Evolutionary conservation across 768 basidiomycete species (phyloP).

Genomic region (Lactarius deliciosus): DNA sequence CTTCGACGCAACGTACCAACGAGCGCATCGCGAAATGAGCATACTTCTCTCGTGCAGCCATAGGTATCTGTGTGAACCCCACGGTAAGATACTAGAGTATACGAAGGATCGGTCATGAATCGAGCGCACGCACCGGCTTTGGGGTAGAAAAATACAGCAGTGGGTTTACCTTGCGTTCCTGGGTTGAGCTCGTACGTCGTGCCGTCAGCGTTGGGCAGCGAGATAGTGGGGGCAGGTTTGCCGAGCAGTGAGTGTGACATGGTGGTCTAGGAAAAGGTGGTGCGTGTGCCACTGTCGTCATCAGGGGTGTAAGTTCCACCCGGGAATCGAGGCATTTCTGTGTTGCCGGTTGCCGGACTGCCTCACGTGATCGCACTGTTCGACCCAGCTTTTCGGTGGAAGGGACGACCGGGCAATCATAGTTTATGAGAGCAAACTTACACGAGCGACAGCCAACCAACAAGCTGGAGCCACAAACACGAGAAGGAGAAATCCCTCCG

Average conservation of each 20-base stretch:
- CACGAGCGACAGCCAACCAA: not conserved
- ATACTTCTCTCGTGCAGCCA: slow-evolving; percentile 82
- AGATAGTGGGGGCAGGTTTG: slow-evolving; percentile 63
- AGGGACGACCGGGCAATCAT: too few species aligned
- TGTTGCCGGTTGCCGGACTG: not conserved
- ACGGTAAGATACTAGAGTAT: not conserved
- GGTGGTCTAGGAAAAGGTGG: slow-evolving; percentile 1
- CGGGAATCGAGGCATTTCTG: not conserved
- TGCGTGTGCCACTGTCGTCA: not conserved
- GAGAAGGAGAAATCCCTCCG: not conserved
- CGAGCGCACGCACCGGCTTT: slow-evolving; percentile 50
- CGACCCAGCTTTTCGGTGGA: too few species aligned
- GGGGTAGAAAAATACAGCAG: slow-evolving; percentile 79
- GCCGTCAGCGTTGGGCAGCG: slow-evolving; percentile 64
- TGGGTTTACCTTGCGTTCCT: slow-evolving; percentile 55
- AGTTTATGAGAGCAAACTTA: not conserved
- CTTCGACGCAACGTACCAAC: slow-evolving; percentile 44
- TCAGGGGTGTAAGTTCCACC: too few species aligned
- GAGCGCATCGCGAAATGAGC: slow-evolving; percentile 78
- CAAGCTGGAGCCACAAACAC: not conserved
- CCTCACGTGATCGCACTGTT: not conserved
- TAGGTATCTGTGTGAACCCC: slow-evolving; percentile 49
- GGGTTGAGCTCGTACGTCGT: slow-evolving; percentile 59
- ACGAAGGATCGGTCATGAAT: slow-evolving; percentile 17
- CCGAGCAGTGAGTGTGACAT: slow-evolving; percentile 52